These are phyloP conservation scores for Hypoxylon fragiforme DNA, from an alignment of 495 filamentous ascomycete species.

Conservation along the genomic window DNA sequence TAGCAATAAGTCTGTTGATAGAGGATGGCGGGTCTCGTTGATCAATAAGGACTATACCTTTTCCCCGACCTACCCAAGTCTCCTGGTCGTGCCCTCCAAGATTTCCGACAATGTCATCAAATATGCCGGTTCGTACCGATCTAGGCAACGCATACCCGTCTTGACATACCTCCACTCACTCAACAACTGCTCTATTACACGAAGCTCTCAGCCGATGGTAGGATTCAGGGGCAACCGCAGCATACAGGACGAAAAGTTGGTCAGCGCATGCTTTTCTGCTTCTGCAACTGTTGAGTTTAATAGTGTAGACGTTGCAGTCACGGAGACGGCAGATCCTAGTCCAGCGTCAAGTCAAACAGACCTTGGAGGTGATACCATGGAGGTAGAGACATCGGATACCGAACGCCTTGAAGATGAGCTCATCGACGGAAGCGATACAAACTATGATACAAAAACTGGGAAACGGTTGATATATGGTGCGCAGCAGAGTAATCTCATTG, in stretches of 20 bases:
- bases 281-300: slow-evolving; percentile 52
- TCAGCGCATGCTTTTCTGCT: slow-evolving; percentile 91
- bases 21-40: slow-evolving; percentile 86
- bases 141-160: slow-evolving; percentile 81
- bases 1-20: slow-evolving; percentile 68
- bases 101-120: slow-evolving; percentile 97
- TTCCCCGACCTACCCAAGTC: slow-evolving; percentile 89
- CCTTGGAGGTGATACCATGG: slow-evolving; percentile 41
- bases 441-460: slow-evolving; percentile 49
- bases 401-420: slow-evolving; percentile 78
- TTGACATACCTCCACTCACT: slow-evolving; percentile 92
- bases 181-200: slow-evolving; percentile 95
- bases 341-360: slow-evolving; percentile 65
- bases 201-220: slow-evolving; percentile 90
- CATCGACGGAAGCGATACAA: slow-evolving; percentile 51
- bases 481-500: slow-evolving; percentile 92
- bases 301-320: slow-evolving; percentile 32
- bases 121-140: slow-evolving; percentile 88
- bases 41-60: slow-evolving; percentile 90
- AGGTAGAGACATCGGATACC: slow-evolving; percentile 50
- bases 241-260: slow-evolving; percentile 92
- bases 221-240: slow-evolving; percentile 87
- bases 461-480: slow-evolving; percentile 81
- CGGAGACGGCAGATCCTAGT: slow-evolving; percentile 48
- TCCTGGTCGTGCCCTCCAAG: slow-evolving; percentile 78